Conservation (phyloP, 2,329 filamentous ascomycete genomes). For the Fusarium fujikuroi region DNA sequence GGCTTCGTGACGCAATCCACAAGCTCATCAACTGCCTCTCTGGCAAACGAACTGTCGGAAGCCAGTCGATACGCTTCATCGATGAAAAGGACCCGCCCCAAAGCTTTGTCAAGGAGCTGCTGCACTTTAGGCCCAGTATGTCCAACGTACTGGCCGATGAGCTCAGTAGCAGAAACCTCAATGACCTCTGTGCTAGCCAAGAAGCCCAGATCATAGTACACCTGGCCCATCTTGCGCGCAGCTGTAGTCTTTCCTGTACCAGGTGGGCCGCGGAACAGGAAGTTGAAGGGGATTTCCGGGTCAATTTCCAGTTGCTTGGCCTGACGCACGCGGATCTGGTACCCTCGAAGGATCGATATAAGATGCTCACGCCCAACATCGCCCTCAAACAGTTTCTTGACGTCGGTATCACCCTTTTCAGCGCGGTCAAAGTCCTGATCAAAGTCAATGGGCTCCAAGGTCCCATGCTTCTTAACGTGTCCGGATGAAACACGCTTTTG, state of each 20-base stretch:
- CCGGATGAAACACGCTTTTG: slow-evolving; percentile 38
- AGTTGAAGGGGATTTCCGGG: slow-evolving; percentile 70
- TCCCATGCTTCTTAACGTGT: slow-evolving; percentile 58
- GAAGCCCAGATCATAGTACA: slow-evolving; percentile 81
- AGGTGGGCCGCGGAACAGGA: slow-evolving; percentile 73
- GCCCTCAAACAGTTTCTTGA: slow-evolving; percentile 65
- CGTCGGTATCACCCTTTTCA: slow-evolving; percentile 53
- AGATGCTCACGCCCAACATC: slow-evolving; percentile 68
- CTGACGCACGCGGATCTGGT: slow-evolving; percentile 58
- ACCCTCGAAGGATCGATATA: slow-evolving; percentile 63
- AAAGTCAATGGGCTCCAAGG: slow-evolving; percentile 79
- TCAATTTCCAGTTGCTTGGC: slow-evolving; percentile 44
- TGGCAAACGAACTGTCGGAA: slow-evolving; percentile 60
- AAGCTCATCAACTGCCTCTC: slow-evolving; percentile 65
- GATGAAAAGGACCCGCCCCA: slow-evolving; percentile 76
- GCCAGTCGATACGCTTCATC: slow-evolving; percentile 76
- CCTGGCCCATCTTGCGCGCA: slow-evolving; percentile 77
- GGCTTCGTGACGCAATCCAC: slow-evolving; percentile 65
- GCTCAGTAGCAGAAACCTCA: slow-evolving; percentile 74
- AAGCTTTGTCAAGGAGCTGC: slow-evolving; percentile 64
- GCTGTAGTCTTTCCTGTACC: slow-evolving; percentile 80
- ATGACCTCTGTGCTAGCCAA: slow-evolving; percentile 68
- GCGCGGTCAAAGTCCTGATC: slow-evolving; percentile 70
- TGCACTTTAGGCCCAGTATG: slow-evolving; percentile 76
- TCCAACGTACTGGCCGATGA: slow-evolving; percentile 75